Conservation (phyloP, 2,329 filamentous ascomycete species). For the Trichoderma afroharzianum region DNA sequence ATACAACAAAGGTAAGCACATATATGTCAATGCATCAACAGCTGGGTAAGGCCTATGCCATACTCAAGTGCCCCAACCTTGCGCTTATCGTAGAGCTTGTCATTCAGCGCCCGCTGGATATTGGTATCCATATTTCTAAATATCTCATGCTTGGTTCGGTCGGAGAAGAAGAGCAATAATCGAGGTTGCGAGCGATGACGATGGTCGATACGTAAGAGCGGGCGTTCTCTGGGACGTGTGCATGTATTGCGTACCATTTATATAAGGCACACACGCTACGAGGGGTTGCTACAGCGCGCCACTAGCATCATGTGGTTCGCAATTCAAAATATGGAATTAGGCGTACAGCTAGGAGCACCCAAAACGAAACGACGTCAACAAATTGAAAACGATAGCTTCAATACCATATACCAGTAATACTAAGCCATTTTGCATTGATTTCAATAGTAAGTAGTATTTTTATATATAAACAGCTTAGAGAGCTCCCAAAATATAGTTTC, state of each 20-base stretch:
- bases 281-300: not conserved
- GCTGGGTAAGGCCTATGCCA: constrained; percentile 33
- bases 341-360: not conserved
- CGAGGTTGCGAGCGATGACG: constrained; percentile 1
- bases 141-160: constrained; percentile 5
- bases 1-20: constrained; percentile 19
- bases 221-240: not conserved
- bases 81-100: constrained; percentile 98
- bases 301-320: not conserved
- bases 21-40: not conserved
- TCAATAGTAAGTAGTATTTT: not conserved
- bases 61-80: constrained; percentile 97
- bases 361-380: not conserved
- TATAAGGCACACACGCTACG: not conserved
- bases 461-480: not conserved
- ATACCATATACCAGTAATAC: not conserved
- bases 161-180: not conserved
- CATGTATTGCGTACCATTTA: not conserved
- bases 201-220: not conserved
- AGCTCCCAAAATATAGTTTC: not conserved
- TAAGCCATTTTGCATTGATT: not conserved
- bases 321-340: not conserved
- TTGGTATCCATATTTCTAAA: constrained; percentile 68
- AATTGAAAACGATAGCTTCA: not conserved
- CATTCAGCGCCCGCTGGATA: constrained; percentile 87